A percentile compares a stretch with the other conserved stretches of the same genome.
phyloP scores from a whole-genome alignment of 2,329 filamentous ascomycete species.

The Ceratocystis albifundus region DNA sequence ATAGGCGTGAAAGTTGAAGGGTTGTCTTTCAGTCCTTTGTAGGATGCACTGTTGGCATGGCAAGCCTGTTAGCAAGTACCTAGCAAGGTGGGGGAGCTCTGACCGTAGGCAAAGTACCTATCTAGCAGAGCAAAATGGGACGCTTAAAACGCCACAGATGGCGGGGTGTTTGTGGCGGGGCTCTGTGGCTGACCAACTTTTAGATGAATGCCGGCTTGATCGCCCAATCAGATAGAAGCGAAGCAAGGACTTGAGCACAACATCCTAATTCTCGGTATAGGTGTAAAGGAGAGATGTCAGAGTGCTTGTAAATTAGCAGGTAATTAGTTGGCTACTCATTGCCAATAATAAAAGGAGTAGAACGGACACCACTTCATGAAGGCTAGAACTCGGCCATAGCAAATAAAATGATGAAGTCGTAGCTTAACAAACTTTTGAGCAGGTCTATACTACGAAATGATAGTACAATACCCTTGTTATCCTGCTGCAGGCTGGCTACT shows the following conservation, averaged over 20 bases:
- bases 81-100: neutral
- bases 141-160: slow-evolving; percentile 18
- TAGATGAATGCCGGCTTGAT: no score
- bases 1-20: slow-evolving; percentile 13
- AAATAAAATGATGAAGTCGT: neutral
- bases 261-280: no score
- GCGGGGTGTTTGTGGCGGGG: slow-evolving; percentile 22
- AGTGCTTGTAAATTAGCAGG: no score
- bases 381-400: neutral
- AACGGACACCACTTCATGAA: neutral
- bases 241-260: neutral
- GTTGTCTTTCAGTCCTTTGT: slow-evolving; percentile 8
- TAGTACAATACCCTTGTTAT: neutral
- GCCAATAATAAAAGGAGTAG: no score
- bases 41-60: neutral
- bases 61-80: slow-evolving; percentile 8
- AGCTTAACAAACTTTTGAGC: neutral
- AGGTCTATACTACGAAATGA: neutral
- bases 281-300: no score
- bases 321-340: neutral
- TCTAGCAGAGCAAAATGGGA: slow-evolving; percentile 7
- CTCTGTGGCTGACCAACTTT: slow-evolving; percentile 6
- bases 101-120: slow-evolving; percentile 7
- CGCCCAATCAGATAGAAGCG: neutral
- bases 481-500: neutral